Evolutionary conservation across 495 filamentous ascomycete genomes (phyloP), one percentile per base, ranked within the genome.

Genomic region (Neurospora tetrasperma): DNA sequence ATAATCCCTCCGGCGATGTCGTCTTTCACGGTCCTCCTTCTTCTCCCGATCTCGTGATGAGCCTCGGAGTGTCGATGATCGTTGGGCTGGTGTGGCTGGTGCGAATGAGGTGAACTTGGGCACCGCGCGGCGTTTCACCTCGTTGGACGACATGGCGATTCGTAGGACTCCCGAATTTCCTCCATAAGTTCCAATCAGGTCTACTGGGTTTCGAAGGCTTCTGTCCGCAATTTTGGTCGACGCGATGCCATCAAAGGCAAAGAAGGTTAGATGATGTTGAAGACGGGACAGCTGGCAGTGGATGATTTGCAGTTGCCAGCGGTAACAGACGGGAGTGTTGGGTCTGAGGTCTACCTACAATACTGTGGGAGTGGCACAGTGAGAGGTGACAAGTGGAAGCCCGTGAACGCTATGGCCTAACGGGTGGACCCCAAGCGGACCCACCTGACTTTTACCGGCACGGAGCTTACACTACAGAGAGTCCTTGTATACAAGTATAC

Each of bases 81-180:
- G 42, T 69, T 62, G 40, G 43, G 72, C 72, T 40, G 71, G 66
- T 40, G 54, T 42, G 16, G 78, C 69, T 59, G 87, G 85, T 74
- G 86, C 90, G 85, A 92, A 93, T 73, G 90, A 92, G 59, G 84
- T 84, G 74, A 93, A 93, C 59, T 87, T 91, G 41, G 91, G 91
- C 71, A 90, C 82, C 23, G 83, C 71, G 39, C 77, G 80, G 27
- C 70, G 78, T 72, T 79, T 80, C 41, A 76, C 71, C 42, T 80
- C 77, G 71, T 78, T 78, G 42, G 76, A 78, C 68, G 79, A 72
- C 81, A 82, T 83, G 54, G 31, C 27, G 4, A 38, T 66, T 31
- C 3, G 12, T 6, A 14, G 48, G 48, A 14, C 10, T 59, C 48
- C 48, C 11, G 48, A 23, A 14, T 12, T 6, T 27, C 48, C 4